Evolutionary conservation across 2,329 filamentous ascomycete genomes (phyloP), one percentile per base, ranked within the genome.

Genomic region (Hypoxylon sp.): DNA sequence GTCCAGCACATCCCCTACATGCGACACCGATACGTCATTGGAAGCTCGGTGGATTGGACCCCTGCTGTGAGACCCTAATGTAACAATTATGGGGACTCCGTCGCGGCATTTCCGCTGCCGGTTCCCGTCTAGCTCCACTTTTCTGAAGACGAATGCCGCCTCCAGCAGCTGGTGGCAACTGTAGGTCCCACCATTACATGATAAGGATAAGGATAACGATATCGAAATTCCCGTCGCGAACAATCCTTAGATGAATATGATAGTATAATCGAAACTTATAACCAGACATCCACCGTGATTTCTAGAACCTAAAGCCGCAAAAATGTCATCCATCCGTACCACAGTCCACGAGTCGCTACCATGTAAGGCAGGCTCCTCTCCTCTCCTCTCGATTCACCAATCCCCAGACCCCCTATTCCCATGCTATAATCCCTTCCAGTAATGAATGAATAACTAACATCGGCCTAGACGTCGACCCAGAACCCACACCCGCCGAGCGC

Each of bases 301-400:
- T 31, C n/a, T 48, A 54, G 39, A 35, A 17, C 6, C 26, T 22
- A 14, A 44, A 11, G 13, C 3, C 63, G 57, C 60, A 64, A 74
- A 61, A 31, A 92, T 93, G 90, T 87, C 91, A 69, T 84, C 75
- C 31, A 74, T 91, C 66, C 89, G 91, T 69, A 87, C 87, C 70
- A 87, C 88, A 78, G 87, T 91, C 68, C 91, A 94, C 81, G 92
- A 96, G 78, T 93, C 92, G 22, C 89, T 97, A 22, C 92, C 93
- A 53, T 95, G 92, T 94, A 87, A 72, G 88, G 68, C 54, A n/a
- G n/a, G n/a, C 46, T 47, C 61, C 46, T 22, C 63, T 58, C 46
- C 29, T 53, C 56, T n/a, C 67, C 59, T 69, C 72, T 26, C 48
- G 39, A 8, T 37, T 37, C 39, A 37, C 19, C 39, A 31, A 24